Conservation (phyloP, 2,329 filamentous ascomycete genomes). For the Hypocreales sp. region DNA sequence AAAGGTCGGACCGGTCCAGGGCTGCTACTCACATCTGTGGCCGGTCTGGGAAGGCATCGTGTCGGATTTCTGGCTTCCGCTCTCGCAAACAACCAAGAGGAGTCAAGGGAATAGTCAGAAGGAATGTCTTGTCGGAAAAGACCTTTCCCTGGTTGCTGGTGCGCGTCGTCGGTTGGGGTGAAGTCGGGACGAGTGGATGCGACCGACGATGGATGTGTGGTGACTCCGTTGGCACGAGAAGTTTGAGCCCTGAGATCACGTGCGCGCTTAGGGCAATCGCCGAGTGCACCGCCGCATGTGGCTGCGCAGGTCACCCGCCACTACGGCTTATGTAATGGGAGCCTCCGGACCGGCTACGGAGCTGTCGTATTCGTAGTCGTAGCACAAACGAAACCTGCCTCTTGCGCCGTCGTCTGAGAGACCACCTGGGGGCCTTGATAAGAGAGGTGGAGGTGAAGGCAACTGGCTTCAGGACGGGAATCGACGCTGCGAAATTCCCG, state of each 20-base stretch:
- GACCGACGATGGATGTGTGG: constrained; percentile 19
- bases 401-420: too few relatives aligned
- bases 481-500: too few relatives aligned
- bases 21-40: constrained; percentile 59
- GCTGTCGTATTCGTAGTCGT: too few relatives aligned
- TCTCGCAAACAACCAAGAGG: constrained; percentile 30
- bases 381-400: too few relatives aligned
- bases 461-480: too few relatives aligned
- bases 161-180: constrained; percentile 20
- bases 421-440: too few relatives aligned
- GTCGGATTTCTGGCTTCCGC: constrained; percentile 31
- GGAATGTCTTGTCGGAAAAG: constrained; percentile 28
- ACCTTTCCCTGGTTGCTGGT: constrained; percentile 24
- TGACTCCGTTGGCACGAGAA: constrained; percentile 14
- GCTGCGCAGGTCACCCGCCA: too few relatives aligned
- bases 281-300: constrained; percentile 2
- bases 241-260: constrained; percentile 22
- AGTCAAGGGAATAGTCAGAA: constrained; percentile 21
- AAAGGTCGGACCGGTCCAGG: neutral
- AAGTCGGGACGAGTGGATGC: constrained; percentile 18
- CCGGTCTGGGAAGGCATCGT: constrained; percentile 81
- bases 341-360: too few relatives aligned
- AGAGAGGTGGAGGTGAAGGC: too few relatives aligned
- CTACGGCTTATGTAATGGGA: neutral
- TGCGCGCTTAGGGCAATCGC: constrained; percentile 16